These are phyloP conservation scores for Stylosanthes scabra DNA, from an alignment of 331 rosid genomes.

Conservation along the genomic window DNA sequence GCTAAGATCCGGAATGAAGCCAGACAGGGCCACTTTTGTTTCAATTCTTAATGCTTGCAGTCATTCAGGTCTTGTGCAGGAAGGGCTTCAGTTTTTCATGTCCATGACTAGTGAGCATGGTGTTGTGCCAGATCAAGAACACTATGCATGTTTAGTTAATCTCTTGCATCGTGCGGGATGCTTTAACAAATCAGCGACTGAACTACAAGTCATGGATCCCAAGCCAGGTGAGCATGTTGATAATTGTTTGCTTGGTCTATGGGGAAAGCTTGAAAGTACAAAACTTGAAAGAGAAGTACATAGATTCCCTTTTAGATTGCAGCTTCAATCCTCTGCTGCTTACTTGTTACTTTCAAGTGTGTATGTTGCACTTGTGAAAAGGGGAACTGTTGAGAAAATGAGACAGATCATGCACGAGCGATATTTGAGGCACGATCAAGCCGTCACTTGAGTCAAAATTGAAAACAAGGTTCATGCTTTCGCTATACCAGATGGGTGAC, in stretches of 20 bases:
- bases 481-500: conserved; percentile 58
- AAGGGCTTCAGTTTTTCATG: conserved; percentile 68
- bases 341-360: conserved; percentile 63
- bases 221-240: conserved; percentile 56
- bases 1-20: conserved; percentile 70
- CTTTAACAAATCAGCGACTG: conserved; percentile 52
- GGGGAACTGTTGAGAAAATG: conserved; percentile 69
- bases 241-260: conserved; percentile 63
- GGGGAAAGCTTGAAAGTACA: conserved; percentile 58
- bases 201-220: conserved; percentile 56
- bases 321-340: conserved; percentile 63
- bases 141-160: conserved; percentile 73
- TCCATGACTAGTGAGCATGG: conserved; percentile 58
- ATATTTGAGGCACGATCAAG: conserved; percentile 51
- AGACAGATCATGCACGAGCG: conserved; percentile 62
- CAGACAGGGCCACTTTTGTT: conserved; percentile 60
- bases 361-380: conserved; percentile 62
- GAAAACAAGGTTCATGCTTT: conserved; percentile 60
- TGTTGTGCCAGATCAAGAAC: conserved; percentile 75
- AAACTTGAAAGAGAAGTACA: conserved; percentile 65
- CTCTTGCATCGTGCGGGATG: conserved; percentile 66
- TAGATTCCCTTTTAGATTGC: conserved; percentile 59
- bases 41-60: conserved; percentile 74
- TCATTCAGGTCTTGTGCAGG: conserved; percentile 74
- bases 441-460: conserved; percentile 66